These are phyloP conservation scores for Elsinoe perseae DNA, from an alignment of 2,329 filamentous ascomycete genomes.

Conservation along the genomic window DNA sequence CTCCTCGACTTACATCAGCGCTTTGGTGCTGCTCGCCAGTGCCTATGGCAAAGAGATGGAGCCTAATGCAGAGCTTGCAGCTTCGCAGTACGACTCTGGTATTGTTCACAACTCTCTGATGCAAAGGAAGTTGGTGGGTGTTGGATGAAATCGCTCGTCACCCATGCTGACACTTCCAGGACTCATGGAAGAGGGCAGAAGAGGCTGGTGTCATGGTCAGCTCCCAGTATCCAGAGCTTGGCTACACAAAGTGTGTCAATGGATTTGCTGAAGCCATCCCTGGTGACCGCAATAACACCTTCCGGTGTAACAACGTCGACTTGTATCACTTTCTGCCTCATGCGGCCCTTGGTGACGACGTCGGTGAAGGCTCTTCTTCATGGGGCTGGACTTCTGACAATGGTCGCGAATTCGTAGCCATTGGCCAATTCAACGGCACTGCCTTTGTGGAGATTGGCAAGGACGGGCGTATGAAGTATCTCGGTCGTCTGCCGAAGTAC, in stretches of 20 bases:
- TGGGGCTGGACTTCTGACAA: slow-evolving; percentile 50
- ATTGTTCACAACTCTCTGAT: not conserved
- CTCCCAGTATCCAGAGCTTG: slow-evolving; percentile 3
- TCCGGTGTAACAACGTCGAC: slow-evolving; percentile 42
- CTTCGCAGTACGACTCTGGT: not conserved
- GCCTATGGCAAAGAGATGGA: slow-evolving; percentile 4
- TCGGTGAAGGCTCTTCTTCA: slow-evolving; percentile 31
- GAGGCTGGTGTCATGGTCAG: not conserved
- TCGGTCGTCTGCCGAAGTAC: slow-evolving; percentile 47
- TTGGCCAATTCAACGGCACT: slow-evolving; percentile 48
- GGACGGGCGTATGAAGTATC: slow-evolving; percentile 45
- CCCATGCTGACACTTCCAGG: not conserved
- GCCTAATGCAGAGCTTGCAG: slow-evolving; percentile 8
- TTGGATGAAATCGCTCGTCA: not conserved
- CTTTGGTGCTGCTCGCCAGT: not conserved
- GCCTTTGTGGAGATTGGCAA: slow-evolving; percentile 46
- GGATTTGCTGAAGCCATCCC: not conserved
- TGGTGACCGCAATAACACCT: not conserved
- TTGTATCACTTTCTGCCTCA: slow-evolving; percentile 51
- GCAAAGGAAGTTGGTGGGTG: not conserved
- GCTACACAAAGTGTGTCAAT: slow-evolving; percentile 2
- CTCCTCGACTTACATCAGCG: not conserved
- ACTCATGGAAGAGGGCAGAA: not conserved
- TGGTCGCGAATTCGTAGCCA: slow-evolving; percentile 48
- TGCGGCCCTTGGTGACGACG: slow-evolving; percentile 44